Base-by-base conservation (phyloP, 208 protist genomes). In the Trypanosomatidae sp. region DNA sequence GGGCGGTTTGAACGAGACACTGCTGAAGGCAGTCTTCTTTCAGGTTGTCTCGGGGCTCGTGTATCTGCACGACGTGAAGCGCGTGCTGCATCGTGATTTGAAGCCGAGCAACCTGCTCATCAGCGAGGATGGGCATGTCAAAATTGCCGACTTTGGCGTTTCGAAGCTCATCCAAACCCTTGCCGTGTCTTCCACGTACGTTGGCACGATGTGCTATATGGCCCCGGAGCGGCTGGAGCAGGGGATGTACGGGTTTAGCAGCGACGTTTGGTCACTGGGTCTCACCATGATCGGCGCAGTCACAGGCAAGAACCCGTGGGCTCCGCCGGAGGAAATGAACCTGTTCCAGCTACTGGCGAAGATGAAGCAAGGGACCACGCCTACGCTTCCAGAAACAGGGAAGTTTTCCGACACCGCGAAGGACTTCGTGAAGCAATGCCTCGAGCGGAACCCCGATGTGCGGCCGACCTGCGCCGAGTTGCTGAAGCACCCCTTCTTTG, bases 71-170 rank as follows among this genome's bases (percentile, higher is more conserved):
- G 86, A 93, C 66, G 84, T 81, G 43, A 95, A 97, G 77, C 90
- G 90, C 8, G 90, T 95, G 28, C 92, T 99, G 58, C 98, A 99
- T 79, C 81, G 98, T 28, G 98, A 99, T 72, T 68, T 99, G 55
- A 99, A 99, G 79, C 99, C 98, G 46, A 95, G 88, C 74, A 99
- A 99, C 85, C 73, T 99, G 30, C 91, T 99, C 15, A 90, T 99
- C 67, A 98, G 98, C 68, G 84, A 90, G 39, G 82, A 89, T 43
- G 89, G 94, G 49, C 87, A 91, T 59, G 90, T 96, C 44, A 97
- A 97, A 59, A 98, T 98, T 74, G 89, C 91, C 33, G 96, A 98
- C 67, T 98, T 98, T 89, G 96, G 96, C 12, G 94, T 98, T 1
- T 96, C 88, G 33, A 98, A 96, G 72, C 77, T 93, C 47, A 91